Evolutionary conservation across 495 filamentous ascomycete genomes (phyloP), one percentile per base, ranked within the genome.

Genomic region (Podospora anserina): DNA sequence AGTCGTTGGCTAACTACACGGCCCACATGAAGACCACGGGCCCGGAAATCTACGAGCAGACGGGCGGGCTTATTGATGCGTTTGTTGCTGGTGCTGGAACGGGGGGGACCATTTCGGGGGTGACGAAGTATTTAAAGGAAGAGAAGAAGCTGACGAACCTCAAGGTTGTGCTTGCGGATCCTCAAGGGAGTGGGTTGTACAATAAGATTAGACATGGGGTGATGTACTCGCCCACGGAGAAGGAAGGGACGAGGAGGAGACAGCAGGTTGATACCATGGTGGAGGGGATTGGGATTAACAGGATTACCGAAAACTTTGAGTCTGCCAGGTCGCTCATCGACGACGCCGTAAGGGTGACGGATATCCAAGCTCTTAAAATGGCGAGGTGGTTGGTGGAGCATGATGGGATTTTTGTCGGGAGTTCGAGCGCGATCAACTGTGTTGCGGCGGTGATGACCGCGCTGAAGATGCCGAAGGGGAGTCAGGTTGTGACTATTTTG

Each of bases 31-130:
- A 86, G 23, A 86, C 89, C 19, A 98, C 96, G 1, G 95, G 94
- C 0, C 94, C 95, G 0, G 95, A 99, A 80, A 92, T 99, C 74
- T 90, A 83, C 66, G 75, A 78, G 2, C 95, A 99, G 78, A 92
- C 91, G 27, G 84, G 84, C 5, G 93, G 92, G 0, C 76, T 77
- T 9, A 69, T 98, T 2, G 92, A 97, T 78, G 96, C 93, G 0
- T 99, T 97, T 71, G 89, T 99, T 2, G 90, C 92, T 0, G 96
- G 96, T n/a, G 95, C 95, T 11, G 95, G 95, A 2, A 98, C 95
- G 3, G 95, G 96, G 2, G 95, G 95, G 0, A 99, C 95, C 1
- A 90, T 99, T 27, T 89, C 92, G 18, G 95, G 95, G 5, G 90
- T 97, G 23, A 88, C 93, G 18, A 80, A 87, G 63, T 96, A 87